These are phyloP conservation scores for Fusarium torulosum DNA, from an alignment of 2,329 filamentous ascomycete genomes.

Conservation along the genomic window DNA sequence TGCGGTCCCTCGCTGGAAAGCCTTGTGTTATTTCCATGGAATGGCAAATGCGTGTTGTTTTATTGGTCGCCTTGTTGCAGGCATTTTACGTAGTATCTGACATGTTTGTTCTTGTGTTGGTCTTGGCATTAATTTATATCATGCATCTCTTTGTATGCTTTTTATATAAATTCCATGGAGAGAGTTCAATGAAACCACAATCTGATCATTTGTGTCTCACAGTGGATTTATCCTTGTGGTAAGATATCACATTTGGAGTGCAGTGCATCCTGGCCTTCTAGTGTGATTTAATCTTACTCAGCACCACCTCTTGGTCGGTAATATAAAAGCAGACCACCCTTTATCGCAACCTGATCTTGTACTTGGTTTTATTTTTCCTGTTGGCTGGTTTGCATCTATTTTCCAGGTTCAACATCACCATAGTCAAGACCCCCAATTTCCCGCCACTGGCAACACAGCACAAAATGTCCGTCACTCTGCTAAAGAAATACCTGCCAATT, in stretches of 20 bases:
- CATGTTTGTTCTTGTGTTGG: background rate
- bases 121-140: too few species aligned
- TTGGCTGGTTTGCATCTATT: accelerated
- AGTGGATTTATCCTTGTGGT: background rate
- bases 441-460: too few species aligned
- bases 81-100: background rate
- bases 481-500: slow-evolving; percentile 20
- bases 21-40: background rate
- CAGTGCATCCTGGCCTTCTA: background rate
- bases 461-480: background rate
- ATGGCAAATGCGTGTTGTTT: background rate
- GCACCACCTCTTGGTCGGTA: background rate
- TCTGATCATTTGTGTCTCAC: background rate
- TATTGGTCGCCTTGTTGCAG: background rate
- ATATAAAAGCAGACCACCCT: background rate
- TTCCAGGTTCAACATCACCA: too few species aligned
- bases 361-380: background rate
- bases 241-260: background rate
- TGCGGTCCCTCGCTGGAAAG: background rate
- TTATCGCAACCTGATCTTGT: accelerated
- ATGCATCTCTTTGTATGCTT: too few species aligned
- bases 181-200: background rate
- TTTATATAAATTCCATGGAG: too few species aligned
- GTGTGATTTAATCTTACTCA: slow-evolving; percentile 13
- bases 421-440: too few species aligned